Base-by-base conservation (phyloP, 2,329 filamentous ascomycete species). In the Macroventuria anomochaeta region DNA sequence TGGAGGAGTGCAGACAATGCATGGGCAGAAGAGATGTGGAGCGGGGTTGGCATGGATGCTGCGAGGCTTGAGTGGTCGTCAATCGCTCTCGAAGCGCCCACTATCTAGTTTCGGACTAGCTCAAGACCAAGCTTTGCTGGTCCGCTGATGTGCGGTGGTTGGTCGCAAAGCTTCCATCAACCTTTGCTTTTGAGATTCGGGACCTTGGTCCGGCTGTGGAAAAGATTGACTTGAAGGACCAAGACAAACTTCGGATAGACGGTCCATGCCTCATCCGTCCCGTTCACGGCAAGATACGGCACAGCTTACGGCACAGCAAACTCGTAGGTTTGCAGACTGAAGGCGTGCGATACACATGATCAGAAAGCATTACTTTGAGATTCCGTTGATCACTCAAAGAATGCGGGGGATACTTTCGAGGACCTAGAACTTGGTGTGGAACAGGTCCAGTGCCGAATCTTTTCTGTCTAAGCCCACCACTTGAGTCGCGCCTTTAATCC, bases 1-100 rank as follows among this genome's bases (percentile, higher is more conserved):
- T 49, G 41, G 40, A 50, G 40, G 52, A 40, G 31, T 64, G 69
- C 69, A 73, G 64, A 41, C 44, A 32, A 68, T 59, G 69, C 67
- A 69, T 62, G 64, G 62, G 60, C 62, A 65, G 33, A 48, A 58
- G 51, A 58, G 46, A 51, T 58, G 61, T 54, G 63, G 63, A 66
- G 65, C 59, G 58, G 59, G 59, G 57, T 61, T 55, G 65, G 58
- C 61, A 55, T 58, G 48, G 46, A 32, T 36, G 43, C 23, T 52
- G 57, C 51, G 28, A 57, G 29, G 53, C 52, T 55, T 59, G 46
- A 65, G 49, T 67, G 64, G 64, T 26, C 50, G 44, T 36, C 36
- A 40, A 46, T 57, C 38, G 41, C 31, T 29, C 25, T 63, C 26
- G 58, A 63, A 57, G 53, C 64, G 64, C 64, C 53, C 58, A 46